Conservation (phyloP, 164 flowering plant genomes). For the Houttuynia cordata region DNA sequence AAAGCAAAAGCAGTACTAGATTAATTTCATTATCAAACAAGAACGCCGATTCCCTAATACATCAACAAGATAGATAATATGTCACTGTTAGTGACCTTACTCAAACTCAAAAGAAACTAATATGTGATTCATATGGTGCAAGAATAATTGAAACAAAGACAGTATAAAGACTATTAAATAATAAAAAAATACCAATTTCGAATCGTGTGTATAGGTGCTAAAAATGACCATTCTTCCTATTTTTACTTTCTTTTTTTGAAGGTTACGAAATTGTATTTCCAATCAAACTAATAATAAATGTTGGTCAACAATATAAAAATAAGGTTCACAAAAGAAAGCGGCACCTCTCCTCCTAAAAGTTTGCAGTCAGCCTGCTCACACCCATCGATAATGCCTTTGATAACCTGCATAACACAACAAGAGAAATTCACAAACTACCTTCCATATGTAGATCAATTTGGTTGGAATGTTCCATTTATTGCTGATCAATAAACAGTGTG, state of each 20-base stretch:
- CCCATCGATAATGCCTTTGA: slow-evolving; percentile 91
- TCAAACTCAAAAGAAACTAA: neutral
- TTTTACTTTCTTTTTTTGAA: too few relatives aligned
- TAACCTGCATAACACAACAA: slow-evolving; percentile 41
- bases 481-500: neutral
- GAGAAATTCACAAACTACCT: neutral
- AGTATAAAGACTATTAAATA: neutral
- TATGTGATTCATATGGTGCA: too few relatives aligned
- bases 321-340: neutral
- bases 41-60: too few relatives aligned
- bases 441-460: neutral
- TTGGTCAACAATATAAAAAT: too few relatives aligned
- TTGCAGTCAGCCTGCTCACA: slow-evolving; percentile 77
- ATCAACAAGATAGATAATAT: too few relatives aligned
- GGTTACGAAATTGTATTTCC: too few relatives aligned
- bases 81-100: neutral
- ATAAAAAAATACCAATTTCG: neutral
- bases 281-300: too few relatives aligned
- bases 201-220: too few relatives aligned
- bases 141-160: too few relatives aligned
- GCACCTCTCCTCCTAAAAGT: slow-evolving; percentile 96
- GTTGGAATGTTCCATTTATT: neutral
- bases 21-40: too few relatives aligned
- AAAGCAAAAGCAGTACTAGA: too few relatives aligned
- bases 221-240: neutral